Percentiles rank a stretch among this genome's conserved stretches.
Evolutionary conservation across 73 alveolate species (phyloP).

Genomic region (Paramecium bursaria): DNA sequence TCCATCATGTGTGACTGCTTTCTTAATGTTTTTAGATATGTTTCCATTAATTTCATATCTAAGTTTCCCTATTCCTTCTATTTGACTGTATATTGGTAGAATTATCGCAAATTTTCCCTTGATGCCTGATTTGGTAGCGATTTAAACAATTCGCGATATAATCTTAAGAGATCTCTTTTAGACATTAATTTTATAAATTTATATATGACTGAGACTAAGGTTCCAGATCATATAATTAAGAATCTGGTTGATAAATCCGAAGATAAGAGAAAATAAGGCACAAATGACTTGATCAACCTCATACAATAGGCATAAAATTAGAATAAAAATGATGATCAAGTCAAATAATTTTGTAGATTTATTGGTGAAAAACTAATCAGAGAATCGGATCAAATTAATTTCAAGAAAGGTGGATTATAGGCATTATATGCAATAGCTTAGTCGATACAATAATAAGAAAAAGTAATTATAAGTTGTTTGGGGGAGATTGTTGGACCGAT

Average conservation of each 20-base stretch:
- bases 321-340: no score
- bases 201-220: not conserved
- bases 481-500: conserved; percentile 16
- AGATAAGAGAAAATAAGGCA: conserved; percentile 37
- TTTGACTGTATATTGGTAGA: conserved; percentile 9
- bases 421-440: conserved; percentile 28
- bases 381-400: no score
- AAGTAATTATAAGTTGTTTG: not conserved
- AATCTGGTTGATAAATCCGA: not conserved
- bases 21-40: conserved; percentile 27
- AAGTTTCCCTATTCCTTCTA: not conserved
- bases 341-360: no score
- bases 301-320: not conserved
- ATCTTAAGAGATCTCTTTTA: not conserved
- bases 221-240: not conserved
- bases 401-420: conserved; percentile 45
- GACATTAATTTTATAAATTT: not conserved
- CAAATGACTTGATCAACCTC: conserved; percentile 4
- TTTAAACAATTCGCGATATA: conserved; percentile 33
- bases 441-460: not conserved
- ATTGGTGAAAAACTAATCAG: no score
- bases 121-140: conserved; percentile 10
- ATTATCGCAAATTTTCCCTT: conserved; percentile 33
- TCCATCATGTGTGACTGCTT: conserved; percentile 19
- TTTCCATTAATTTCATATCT: conserved; percentile 18